Base-by-base conservation (phyloP, 179 eudicot species). In the Drosera spatulata region DNA sequence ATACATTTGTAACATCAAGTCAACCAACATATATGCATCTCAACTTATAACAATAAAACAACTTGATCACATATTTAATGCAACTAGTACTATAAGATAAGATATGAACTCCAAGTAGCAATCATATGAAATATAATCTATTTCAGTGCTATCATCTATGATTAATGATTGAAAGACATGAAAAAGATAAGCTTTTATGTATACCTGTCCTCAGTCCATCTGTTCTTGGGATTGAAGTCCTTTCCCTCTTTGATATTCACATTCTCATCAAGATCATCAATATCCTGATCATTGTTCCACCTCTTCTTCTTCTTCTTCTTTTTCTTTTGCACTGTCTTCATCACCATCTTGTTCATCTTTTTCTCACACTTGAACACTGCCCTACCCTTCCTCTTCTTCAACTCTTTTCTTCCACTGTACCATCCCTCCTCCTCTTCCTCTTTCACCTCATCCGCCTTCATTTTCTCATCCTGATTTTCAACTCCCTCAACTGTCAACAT, bases 181-280 rank as follows among this genome's bases (percentile, higher is more conserved):
- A 14, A 60, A 22, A 47, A 49, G 6, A 3, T 46, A 6, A 22
- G 8, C 2, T 14, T 56, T 38, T 56, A 38, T 39, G 39, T 5
- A 56, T 69, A 91, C 98, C 96, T 88, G 52, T 88, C 82, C 55
- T 73, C 55, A 38, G 89, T 82, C 98, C 98, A 88, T 53, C 96
- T 71, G 58, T 77, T 76, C 53, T 80, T 78, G 42, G 86, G 62
- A 63, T 71, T 71, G 53, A 64, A 72, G 39, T 70, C 68, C 61
- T 63, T 81, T 56, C 65, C 65, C 55, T 70, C 65, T 42, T 70
- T 67, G 13, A 37, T 59, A 46, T 11, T 54, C 62, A 58, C 43
- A 62, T 41, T 60, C 69, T 72, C 56, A 75, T 75, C 67, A 72
- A 69, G 44, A 14, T 53, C 52, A 14, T 67, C 68, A 56, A 42